phyloP scores from a whole-genome alignment of 2,329 filamentous ascomycete genomes.

The Nigrospora osmanthi region DNA sequence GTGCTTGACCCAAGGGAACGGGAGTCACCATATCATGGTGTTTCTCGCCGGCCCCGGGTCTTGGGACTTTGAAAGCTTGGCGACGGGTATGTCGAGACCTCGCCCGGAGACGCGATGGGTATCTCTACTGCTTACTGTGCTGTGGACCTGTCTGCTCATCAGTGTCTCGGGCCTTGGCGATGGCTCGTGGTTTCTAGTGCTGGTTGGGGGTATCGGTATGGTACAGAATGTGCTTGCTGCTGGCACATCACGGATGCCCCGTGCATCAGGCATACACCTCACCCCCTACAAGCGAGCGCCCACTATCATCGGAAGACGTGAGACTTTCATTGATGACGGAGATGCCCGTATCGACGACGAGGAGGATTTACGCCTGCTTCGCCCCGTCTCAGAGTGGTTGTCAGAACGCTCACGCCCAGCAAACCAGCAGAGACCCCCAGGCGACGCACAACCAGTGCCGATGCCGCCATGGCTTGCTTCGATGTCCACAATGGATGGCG shows the following conservation, averaged over 20 bases:
- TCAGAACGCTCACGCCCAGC: no score
- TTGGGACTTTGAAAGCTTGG: conserved; percentile 7
- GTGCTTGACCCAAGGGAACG: conserved; percentile 10
- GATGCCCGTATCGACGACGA: neutral
- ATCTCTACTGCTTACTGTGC: conserved; percentile 2
- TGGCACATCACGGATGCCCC: conserved; percentile 2
- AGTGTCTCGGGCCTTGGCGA: conserved; percentile 4
- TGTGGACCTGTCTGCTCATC: conserved; percentile 7
- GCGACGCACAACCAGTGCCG: no score
- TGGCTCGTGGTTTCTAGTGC: conserved; percentile 6
- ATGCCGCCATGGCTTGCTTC: conserved; percentile 3
- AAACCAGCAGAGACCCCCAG: no score
- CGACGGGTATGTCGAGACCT: neutral
- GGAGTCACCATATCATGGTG: conserved; percentile 5
- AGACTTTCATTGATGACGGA: conserved; percentile 4
- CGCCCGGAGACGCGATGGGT: conserved; percentile 5
- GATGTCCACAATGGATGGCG: conserved; percentile 4
- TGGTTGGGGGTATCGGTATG: conserved; percentile 8
- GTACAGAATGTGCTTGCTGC: conserved; percentile 8
- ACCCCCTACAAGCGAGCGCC: conserved; percentile 2
- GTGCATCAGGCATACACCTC: neutral
- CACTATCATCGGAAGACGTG: conserved; percentile 7
- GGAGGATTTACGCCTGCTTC: no score
- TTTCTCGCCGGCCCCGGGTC: conserved; percentile 1
- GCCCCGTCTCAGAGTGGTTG: no score